phyloP scores from a whole-genome alignment of 805 yeast genomes.

The Metschnikowia matae region DNA sequence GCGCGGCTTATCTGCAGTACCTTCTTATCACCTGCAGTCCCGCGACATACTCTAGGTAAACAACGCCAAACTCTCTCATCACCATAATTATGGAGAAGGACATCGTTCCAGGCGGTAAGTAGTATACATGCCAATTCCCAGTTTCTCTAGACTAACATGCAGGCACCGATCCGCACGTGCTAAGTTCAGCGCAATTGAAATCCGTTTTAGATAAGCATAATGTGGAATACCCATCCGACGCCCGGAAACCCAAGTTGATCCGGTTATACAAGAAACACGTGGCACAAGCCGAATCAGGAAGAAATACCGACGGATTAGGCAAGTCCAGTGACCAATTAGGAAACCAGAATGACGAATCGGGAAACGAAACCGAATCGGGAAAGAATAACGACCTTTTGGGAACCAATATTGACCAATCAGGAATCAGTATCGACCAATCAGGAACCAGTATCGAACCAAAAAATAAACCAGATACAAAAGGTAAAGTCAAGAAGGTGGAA shows the following conservation, averaged over 20 bases:
- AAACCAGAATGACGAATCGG: not conserved
- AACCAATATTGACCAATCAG: too few species aligned
- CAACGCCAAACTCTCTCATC: not conserved
- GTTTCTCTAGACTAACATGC: conserved; percentile 8
- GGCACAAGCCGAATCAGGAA: not conserved
- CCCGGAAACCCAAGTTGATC: conserved; percentile 61
- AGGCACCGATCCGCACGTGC: conserved; percentile 40
- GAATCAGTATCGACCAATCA: too few species aligned
- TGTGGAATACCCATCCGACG: conserved; percentile 56
- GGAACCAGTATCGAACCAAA: too few species aligned
- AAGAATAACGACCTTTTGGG: too few species aligned
- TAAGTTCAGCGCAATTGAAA: conserved; percentile 69
- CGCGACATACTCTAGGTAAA: not conserved
- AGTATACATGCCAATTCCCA: not conserved
- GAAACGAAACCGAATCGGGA: too few species aligned
- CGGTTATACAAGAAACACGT: not conserved
- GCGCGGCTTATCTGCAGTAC: not conserved
- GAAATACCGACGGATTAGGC: too few species aligned
- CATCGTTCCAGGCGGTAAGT: conserved; percentile 5
- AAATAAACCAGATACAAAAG: too few species aligned
- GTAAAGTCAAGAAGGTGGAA: conserved; percentile 1
- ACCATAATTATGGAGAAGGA: not conserved
- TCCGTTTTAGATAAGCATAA: conserved; percentile 58
- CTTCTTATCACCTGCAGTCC: not conserved
- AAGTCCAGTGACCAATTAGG: too few species aligned